Evolutionary conservation across 2,329 filamentous ascomycete genomes (phyloP).

Genomic region (Chrysosporium keratinophilum): DNA sequence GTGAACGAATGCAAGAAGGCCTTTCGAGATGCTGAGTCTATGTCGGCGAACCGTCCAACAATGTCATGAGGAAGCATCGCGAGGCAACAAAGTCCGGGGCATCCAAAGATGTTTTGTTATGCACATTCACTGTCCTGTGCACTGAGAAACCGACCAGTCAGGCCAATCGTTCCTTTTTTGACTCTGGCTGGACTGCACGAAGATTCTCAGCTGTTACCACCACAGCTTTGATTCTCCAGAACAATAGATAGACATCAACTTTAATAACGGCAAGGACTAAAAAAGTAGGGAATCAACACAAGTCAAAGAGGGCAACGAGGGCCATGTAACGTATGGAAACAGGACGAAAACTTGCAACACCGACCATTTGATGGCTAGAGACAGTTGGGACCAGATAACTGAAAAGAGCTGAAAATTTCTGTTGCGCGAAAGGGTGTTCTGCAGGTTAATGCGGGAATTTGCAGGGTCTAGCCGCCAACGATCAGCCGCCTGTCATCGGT

Average conservation of each 20-base stretch:
- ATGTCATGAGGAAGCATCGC: conserved; percentile 11
- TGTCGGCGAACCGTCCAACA: conserved; percentile 4
- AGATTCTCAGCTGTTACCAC: not conserved
- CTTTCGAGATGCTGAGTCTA: conserved; percentile 7
- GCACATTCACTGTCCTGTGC: conserved; percentile 7
- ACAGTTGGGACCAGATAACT: conserved; percentile 4
- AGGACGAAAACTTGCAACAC: conserved; percentile 2
- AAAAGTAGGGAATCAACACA: not conserved
- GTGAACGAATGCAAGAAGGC: conserved; percentile 1
- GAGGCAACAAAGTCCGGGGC: conserved; percentile 12
- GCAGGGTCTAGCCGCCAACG: conserved; percentile 15
- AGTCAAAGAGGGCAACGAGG: not conserved
- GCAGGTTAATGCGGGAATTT: conserved; percentile 13
- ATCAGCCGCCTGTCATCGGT: conserved; percentile 10
- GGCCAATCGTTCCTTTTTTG: not conserved
- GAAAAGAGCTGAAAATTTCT: conserved; percentile 6
- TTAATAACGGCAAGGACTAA: not conserved
- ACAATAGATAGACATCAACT: not conserved
- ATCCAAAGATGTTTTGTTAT: conserved; percentile 8
- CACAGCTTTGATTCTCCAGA: not conserved
- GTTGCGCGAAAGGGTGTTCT: conserved; percentile 4
- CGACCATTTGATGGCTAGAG: not conserved
- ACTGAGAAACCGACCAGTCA: not conserved
- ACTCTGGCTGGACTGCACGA: not conserved
- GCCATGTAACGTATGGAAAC: not conserved